Evolutionary conservation across 495 filamentous ascomycete genomes (phyloP), one percentile per base, ranked within the genome.

Genomic region (Hypoxylon crocopeplum): DNA sequence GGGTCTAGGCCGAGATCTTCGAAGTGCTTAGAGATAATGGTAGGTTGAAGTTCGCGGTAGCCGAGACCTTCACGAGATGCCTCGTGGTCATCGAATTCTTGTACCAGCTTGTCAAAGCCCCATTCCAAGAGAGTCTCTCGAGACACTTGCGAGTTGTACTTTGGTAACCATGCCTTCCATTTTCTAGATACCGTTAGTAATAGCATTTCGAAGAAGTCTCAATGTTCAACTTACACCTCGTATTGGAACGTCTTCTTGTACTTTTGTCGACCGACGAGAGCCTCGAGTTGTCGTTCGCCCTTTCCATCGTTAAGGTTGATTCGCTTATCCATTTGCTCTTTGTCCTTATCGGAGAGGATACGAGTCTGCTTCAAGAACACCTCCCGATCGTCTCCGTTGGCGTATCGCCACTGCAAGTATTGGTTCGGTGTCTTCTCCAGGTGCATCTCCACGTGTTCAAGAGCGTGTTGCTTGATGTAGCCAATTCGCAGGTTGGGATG

Each of bases 231-330:
- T 80, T 82, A 87, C 79, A 97, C 85, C 77, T 99, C 95, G 72
- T 99, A 99, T 77, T 98, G 95, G 85, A 96, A 97, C 37, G 87
- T 88, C 84, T 98, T 99, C 87, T 99, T 98, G 77, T 82, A 98
- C 80, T 99, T 99, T 69, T 97, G 93, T 48, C 94, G 88, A 79
- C 94, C 94, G 54, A 99, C 93, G 10, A 99, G 78, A 19, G 88
- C 82, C 68, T 98, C 93, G 53, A 99, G 83, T 53, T 88, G 86
- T 48, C 89, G 86, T 25, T 77, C 73, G 8, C 91, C 91, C 59
- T 83, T 86, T 53, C 93, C 94, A 52, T 95, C 92, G 11, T 84
- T 84, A 25, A 97, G 71, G 56, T 97, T 88, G 62, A 99, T 81
- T 1, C 80, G 83, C 71, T 90, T 97, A 32, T 92, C 90, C 84